phyloP scores from a whole-genome alignment of 805 yeast species.

The Osmozyma mogii region DNA sequence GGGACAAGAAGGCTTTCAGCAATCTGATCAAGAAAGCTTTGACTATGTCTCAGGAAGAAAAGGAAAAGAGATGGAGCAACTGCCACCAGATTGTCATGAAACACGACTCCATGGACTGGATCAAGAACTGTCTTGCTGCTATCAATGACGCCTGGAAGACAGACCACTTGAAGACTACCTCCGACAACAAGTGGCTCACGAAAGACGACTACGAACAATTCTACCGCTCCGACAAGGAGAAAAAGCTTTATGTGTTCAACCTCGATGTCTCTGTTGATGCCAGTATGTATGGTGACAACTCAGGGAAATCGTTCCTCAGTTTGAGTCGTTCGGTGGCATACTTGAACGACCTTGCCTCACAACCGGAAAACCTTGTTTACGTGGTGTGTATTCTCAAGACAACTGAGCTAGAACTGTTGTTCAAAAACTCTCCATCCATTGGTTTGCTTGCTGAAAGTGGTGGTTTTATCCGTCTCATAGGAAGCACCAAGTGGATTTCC shows the following conservation, averaged over 20 bases:
- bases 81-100: conserved; percentile 51
- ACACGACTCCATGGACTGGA: conserved; percentile 76
- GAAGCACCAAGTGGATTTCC: conserved; percentile 51
- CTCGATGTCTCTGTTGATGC: conserved; percentile 37
- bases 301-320: conserved; percentile 8
- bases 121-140: conserved; percentile 43
- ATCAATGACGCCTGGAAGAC: conserved; percentile 39
- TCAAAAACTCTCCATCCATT: conserved; percentile 56
- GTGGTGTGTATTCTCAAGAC: conserved; percentile 61
- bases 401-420: conserved; percentile 57
- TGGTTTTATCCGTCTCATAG: conserved; percentile 57
- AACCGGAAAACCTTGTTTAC: conserved; percentile 60
- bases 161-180: conserved; percentile 20
- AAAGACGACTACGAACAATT: conserved; percentile 25
- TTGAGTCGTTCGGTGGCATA: conserved; percentile 23
- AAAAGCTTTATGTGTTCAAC: conserved; percentile 46
- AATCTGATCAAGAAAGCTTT: conserved; percentile 58
- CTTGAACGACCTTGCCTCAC: conserved; percentile 49
- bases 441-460: conserved; percentile 92
- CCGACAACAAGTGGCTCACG: conserved; percentile 24
- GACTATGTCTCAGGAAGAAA: conserved; percentile 55
- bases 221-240: conserved; percentile 16
- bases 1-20: conserved; percentile 69
- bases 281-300: conserved; percentile 6
- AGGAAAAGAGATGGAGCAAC: conserved; percentile 50